These are phyloP conservation scores for Aspergillus aculeatinus DNA, from an alignment of 2,329 filamentous ascomycete genomes.

Conservation along the genomic window DNA sequence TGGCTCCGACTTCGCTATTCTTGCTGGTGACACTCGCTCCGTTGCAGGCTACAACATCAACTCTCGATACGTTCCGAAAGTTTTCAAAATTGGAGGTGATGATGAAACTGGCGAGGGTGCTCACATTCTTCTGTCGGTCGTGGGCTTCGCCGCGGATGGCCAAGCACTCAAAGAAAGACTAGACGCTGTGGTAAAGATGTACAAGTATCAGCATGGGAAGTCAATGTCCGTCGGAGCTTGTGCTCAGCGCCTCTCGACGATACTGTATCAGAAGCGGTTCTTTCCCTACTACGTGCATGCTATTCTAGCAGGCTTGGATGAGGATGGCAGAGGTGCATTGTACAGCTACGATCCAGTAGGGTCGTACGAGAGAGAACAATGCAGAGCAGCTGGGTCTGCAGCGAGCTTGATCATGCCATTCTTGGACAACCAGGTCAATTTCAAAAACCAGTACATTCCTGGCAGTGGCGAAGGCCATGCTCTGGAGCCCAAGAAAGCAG, in stretches of 20 bases:
- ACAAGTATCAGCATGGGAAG: conserved; percentile 97
- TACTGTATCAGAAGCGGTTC: conserved; percentile 96
- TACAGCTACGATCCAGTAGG: conserved; percentile 98
- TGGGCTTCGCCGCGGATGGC: conserved; percentile 93
- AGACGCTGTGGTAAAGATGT: conserved; percentile 96
- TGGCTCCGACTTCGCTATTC: conserved; percentile 89
- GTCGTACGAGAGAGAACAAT: conserved; percentile 96
- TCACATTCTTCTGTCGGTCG: conserved; percentile 85
- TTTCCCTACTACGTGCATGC: conserved; percentile 98
- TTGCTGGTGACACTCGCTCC: conserved; percentile 94
- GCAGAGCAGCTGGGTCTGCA: conserved; percentile 86
- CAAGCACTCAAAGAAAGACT: conserved; percentile 90
- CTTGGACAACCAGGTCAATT: conserved; percentile 98
- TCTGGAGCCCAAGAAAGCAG: conserved; percentile 59
- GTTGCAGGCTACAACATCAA: conserved; percentile 99
- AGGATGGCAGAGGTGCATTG: conserved; percentile 88
- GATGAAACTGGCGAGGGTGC: conserved; percentile 81
- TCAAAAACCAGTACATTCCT: conserved; percentile 96
- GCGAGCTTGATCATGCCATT: conserved; percentile 98
- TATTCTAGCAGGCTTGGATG: conserved; percentile 90
- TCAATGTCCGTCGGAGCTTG: conserved; percentile 92
- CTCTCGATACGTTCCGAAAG: conserved; percentile 89
- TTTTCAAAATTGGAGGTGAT: conserved; percentile 94
- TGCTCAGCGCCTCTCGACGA: conserved; percentile 90
- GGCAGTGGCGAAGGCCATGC: conserved; percentile 81